Evolutionary conservation across 2,329 filamentous ascomycete species (phyloP), one percentile per base, ranked within the genome.

Genomic region (Plenodomus tracheiphilus): DNA sequence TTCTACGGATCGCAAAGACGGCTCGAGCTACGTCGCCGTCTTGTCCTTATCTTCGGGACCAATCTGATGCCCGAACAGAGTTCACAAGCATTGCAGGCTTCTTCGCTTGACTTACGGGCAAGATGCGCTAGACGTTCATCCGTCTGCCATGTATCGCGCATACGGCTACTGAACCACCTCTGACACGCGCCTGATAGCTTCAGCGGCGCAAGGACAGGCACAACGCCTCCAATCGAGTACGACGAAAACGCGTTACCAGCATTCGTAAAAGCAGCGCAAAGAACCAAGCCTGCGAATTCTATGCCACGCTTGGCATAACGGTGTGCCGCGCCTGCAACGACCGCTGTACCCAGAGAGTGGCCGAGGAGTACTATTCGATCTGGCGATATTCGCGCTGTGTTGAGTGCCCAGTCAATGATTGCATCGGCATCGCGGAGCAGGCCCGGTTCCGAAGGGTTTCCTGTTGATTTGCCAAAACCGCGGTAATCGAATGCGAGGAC

Each of bases 401-500:
- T 75, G 38, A 91, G 77, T 3, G 89, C 88, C 77, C 88, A 95
- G 47, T 91, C 81, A 2, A 96, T 78, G 1, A 89, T 76, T 0
- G 91, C 80, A 9, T 87, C 77, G 15, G 86, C 91, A 66, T 97
- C 93, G 10, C 82, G 83, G 44, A 96, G 87, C 3, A 97, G 75
- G 0, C 93, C 93, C 34, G 81, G 74, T 72, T 97, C 93, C 0
- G 85, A 87, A 0, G 93, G 93, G 1, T 75, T 76, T 10, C 93
- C 93, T 0, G 86, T 89, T 5, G 89, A 95, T 39, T 84, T 81
- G 1, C 92, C 93, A 61, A 91, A 97, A 1, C 92, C 92, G 22
- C 92, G 87, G 70, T 97, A 97, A 76, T 97, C 92, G 56, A 97
- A 85, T n/a, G 90, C 82, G 13, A 97, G 77, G 19, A 97, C 83